Conservation (phyloP, 495 filamentous ascomycete species). For the Astrothelium subdiscretum region DNA sequence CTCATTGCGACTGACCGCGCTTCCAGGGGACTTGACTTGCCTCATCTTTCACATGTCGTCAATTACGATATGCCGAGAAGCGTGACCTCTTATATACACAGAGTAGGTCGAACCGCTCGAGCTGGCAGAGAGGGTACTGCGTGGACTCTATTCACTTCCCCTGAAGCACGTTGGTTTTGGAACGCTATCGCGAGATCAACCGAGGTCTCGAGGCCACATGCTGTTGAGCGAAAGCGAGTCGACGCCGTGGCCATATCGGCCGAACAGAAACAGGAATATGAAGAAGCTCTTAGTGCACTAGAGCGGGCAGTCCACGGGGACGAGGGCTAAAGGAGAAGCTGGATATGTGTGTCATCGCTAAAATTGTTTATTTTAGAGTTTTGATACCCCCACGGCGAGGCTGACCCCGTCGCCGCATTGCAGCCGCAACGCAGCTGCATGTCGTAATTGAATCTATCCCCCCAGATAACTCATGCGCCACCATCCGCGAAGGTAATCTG, state of each 20-base stretch:
- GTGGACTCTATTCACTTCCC: slow-evolving; percentile 68
- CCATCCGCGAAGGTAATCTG: no score
- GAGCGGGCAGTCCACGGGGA: background rate
- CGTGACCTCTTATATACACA: slow-evolving; percentile 76
- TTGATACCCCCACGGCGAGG: background rate
- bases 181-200: slow-evolving; percentile 48
- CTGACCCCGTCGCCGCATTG: no score
- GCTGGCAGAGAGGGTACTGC: slow-evolving; percentile 66
- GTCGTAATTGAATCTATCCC: background rate
- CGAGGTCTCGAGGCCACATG: background rate
- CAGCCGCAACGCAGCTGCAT: background rate
- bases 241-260: background rate
- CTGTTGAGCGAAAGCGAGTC: background rate
- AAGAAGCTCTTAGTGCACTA: background rate
- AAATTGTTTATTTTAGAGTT: background rate
- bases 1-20: slow-evolving; percentile 87
- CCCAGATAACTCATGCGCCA: background rate
- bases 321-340: background rate
- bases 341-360: background rate
- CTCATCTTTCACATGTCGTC: slow-evolving; percentile 60
- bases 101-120: slow-evolving; percentile 82
- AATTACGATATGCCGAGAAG: slow-evolving; percentile 88
- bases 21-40: slow-evolving; percentile 72
- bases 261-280: background rate
- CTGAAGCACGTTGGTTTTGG: slow-evolving; percentile 81